Evolutionary conservation across 2,329 filamentous ascomycete genomes (phyloP), one percentile per base, ranked within the genome.

Genomic region (Aspergillus udagawae): DNA sequence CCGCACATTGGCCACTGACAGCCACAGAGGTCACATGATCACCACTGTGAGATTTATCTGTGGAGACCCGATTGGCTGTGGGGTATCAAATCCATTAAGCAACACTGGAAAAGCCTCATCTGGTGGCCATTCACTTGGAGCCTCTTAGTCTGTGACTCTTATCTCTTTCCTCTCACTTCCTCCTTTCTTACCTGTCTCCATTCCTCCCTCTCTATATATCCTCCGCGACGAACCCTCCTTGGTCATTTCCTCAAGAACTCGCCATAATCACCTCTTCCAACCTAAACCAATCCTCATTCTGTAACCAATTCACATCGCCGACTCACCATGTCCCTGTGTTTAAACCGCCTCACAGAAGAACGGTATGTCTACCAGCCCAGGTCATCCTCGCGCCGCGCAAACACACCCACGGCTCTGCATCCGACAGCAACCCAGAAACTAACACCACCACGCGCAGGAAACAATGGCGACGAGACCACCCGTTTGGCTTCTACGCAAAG

Each of bases 401-500:
- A 38, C 14, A 38, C 32, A 38, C 1, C 32, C 32, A 38, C 32
- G 32, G n/a, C 32, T 17, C 32, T 14, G 4, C 32, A 38, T 17
- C 32, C 32, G 14, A 38, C 32, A 38, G 14, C 14, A 38, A 38
- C 32, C 32, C 32, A 38, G 32, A 38, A 6, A 38, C 32, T 38
- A 17, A 38, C 32, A 17, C 14, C 32, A 12, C 14, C 55, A 61
- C 44, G n/a, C 52, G 45, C 67, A 96, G 92, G 62, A 97, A 96
- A 79, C 91, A 96, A 79, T 99, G 94, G 94, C 87, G 94, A 64
- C 88, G 88, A 72, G 93, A 99, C 67, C 94, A 99, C 70, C 95
- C 95, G 0, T 99, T 99, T 70, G 94, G 94, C 60, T 99, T 99
- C 80, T 96, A 90, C 75, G 94, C 94, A 25, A 91, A 92, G 71